Percentiles rank a stretch among this genome's conserved stretches.
phyloP scores from a whole-genome alignment of 2,329 filamentous ascomycete species.

The Amauroascus niger region DNA sequence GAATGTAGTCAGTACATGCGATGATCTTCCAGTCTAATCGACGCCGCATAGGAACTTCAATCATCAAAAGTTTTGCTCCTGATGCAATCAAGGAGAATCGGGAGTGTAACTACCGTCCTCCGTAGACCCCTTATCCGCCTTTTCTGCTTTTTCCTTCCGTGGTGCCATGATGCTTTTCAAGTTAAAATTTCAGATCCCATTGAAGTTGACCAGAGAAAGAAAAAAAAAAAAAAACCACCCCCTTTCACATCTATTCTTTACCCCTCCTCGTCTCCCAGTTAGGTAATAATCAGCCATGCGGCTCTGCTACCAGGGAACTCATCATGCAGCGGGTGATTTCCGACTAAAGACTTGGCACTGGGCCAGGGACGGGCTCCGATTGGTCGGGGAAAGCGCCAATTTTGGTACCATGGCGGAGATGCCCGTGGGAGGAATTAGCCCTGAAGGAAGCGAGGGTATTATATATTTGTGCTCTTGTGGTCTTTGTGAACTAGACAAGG shows the following conservation, averaged over 20 bases:
- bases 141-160: constrained; percentile 31
- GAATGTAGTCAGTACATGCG: not conserved
- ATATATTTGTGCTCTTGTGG: too few species aligned
- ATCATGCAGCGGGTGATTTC: not conserved
- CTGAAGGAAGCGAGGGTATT: too few species aligned
- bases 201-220: not conserved
- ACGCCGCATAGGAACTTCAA: too few species aligned
- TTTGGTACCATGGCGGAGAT: not conserved
- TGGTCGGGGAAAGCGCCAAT: not conserved
- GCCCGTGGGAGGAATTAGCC: too few species aligned
- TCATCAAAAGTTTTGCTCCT: too few species aligned
- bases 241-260: too few species aligned
- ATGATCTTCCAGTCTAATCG: too few species aligned
- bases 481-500: too few species aligned
- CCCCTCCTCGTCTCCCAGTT: not conserved
- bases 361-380: not conserved
- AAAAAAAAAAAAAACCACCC: too few species aligned
- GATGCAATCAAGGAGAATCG: too few species aligned
- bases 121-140: constrained; percentile 16
- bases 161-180: constrained; percentile 29
- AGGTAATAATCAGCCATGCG: not conserved
- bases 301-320: not conserved
- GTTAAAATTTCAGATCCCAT: not conserved
- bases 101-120: constrained; percentile 24
- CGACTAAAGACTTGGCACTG: not conserved